Percentiles rank a stretch among this genome's conserved stretches.
Evolutionary conservation across 345 rosid genomes (phyloP).

Genomic region (Viola odorata): DNA sequence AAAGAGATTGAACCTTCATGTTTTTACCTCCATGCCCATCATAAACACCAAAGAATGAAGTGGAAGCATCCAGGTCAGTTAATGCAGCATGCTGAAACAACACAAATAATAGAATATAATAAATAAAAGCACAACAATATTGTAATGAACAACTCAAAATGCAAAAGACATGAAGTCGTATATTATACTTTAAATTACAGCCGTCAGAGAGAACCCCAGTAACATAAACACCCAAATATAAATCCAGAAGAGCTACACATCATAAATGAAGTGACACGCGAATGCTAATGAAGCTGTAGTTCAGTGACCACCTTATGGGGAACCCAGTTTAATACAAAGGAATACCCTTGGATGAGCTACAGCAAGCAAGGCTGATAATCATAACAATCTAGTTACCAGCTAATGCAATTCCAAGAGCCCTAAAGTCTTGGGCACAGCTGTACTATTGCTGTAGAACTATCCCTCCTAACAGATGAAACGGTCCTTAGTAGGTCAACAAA

Average conservation of each 20-base stretch:
- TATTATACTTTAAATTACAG: background rate
- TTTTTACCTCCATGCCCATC: constrained; percentile 98
- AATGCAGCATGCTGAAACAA: constrained; percentile 72
- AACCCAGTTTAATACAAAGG: no score
- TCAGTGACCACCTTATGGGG: background rate
- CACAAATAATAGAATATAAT: constrained; percentile 9
- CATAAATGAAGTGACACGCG: background rate
- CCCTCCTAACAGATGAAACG: no score
- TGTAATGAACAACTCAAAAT: background rate
- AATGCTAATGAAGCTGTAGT: background rate
- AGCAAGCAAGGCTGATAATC: background rate
- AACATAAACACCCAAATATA: background rate
- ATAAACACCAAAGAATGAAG: constrained; percentile 95
- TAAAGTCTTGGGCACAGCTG: background rate
- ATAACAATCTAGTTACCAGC: background rate
- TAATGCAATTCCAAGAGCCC: background rate
- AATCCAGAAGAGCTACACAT: background rate
- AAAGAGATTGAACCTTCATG: constrained; percentile 13
- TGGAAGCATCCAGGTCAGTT: constrained; percentile 66
- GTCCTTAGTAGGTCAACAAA: no score
- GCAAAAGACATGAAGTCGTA: background rate
- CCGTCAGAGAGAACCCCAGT: background rate
- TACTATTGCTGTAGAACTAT: no score
- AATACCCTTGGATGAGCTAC: background rate
- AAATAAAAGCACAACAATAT: constrained; percentile 4